A percentile compares a stretch with the other conserved stretches of the same genome.
Evolutionary conservation across 2,329 filamentous ascomycete species (phyloP).

Genomic region (Ophiostoma sp.): DNA sequence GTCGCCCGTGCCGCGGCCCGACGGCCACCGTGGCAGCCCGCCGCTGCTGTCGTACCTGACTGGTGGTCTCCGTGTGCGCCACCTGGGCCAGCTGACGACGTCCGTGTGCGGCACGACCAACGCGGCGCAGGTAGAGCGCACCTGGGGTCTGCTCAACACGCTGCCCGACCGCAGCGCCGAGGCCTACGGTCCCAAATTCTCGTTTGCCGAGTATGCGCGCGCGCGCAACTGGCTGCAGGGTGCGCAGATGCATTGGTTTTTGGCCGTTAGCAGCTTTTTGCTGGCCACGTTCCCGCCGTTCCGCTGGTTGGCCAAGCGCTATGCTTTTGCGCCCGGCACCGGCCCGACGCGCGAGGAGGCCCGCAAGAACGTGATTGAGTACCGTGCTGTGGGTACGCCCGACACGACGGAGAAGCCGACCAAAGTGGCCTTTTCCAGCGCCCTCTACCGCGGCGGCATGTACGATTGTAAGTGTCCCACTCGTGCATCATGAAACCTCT

Average conservation of each 20-base stretch:
- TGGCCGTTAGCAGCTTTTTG: conserved; percentile 47
- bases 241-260: conserved; percentile 50
- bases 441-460: conserved; percentile 59
- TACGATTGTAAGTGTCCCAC: conserved; percentile 60
- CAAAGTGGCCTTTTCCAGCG: conserved; percentile 56
- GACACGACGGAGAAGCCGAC: conserved; percentile 43
- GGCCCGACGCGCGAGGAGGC: conserved; percentile 55
- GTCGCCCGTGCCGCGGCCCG: conserved; percentile 55
- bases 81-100: conserved; percentile 58
- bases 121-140: conserved; percentile 57
- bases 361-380: conserved; percentile 62
- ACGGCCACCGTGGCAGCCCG: conserved; percentile 35
- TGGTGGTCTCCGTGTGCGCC: conserved; percentile 50
- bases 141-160: conserved; percentile 61
- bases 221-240: conserved; percentile 53
- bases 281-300: conserved; percentile 48
- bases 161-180: conserved; percentile 46
- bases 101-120: conserved; percentile 54
- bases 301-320: conserved; percentile 46
- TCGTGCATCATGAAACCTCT: not conserved
- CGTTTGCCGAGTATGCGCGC: conserved; percentile 56
- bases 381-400: conserved; percentile 63
- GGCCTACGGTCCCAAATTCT: conserved; percentile 63
- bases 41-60: conserved; percentile 49
- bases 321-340: conserved; percentile 55